Base-by-base conservation (phyloP, 192 early-diverging fungal species). In the Entomortierella lignicola region DNA sequence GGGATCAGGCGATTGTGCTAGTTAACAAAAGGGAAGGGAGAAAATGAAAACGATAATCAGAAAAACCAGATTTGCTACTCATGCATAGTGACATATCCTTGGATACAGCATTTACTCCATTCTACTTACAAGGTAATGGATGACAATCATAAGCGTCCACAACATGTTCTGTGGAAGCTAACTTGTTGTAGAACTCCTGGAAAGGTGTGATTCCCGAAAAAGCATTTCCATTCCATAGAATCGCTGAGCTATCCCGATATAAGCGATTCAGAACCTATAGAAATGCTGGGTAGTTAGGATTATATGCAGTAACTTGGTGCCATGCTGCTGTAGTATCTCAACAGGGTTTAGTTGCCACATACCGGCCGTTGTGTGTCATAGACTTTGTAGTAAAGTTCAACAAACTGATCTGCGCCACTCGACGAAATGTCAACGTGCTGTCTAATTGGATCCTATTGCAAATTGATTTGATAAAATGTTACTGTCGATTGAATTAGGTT, bases 221-320 rank as follows among this genome's bases (percentile, higher is more conserved):
- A 1, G 82, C 81, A 51, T 85, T 87, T 30, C 86, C 86, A 80
- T 87, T 87, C 86, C 86, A 87, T 21, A 85, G 60, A n/a, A 87
- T 85, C 2, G 84, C 81, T 25, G 86, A 87, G 37, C 39, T 73
- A 25, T 85, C 82, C 18, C 86, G 80, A 43, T 87, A 87, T 0
- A 87, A 34, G 25, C 60, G 67, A n/a, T 71, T 71, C n/a, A 85
- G 48, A 8, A 71, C 55, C 81, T 47, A 20, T 4, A 47, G 4
- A 5, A 47, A 47, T 47, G 52, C 10, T 54, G 4, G 18, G 52
- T 26, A 30, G 34, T 37, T 37, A 37, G 34, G 34, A 37, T 37
- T 10, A n/a, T n/a, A n/a, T n/a, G n/a, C n/a, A n/a, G n/a, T n/a
- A n/a, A n/a, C n/a, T n/a, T n/a, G n/a, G n/a, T n/a, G n/a, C n/a